phyloP scores from a whole-genome alignment of 768 basidiomycete species.

The Nevesoporus exiguus region DNA sequence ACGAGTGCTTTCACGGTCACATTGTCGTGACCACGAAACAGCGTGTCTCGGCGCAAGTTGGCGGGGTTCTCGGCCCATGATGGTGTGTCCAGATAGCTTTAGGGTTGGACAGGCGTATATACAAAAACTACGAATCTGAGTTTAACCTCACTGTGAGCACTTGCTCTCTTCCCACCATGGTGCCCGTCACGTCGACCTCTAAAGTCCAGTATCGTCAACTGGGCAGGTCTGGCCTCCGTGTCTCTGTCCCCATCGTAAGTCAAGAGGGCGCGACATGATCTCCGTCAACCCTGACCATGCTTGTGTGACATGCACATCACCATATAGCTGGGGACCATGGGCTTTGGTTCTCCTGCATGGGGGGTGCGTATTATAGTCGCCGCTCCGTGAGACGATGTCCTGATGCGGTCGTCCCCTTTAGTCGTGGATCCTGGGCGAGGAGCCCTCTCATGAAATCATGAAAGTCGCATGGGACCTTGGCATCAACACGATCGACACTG shows the following conservation, averaged over 20 bases:
- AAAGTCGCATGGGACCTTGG: constrained; percentile 41
- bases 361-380: constrained; percentile 11
- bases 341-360: constrained; percentile 29
- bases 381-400: neutral
- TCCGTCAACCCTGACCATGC: neutral
- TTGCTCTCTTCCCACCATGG: neutral
- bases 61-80: too few species aligned
- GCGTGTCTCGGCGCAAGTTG: too few species aligned
- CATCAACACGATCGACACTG: constrained; percentile 39
- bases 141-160: neutral
- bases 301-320: neutral
- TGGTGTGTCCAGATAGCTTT: too few species aligned
- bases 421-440: constrained; percentile 29
- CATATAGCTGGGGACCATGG: constrained; percentile 27
- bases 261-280: too few species aligned
- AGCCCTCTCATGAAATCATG: constrained; percentile 31
- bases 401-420: neutral
- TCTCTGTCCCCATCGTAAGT: constrained; percentile 35
- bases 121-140: neutral
- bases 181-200: constrained; percentile 8
- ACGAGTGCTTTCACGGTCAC: too few species aligned
- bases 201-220: constrained; percentile 31
- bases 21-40: too few species aligned
- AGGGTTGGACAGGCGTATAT: too few species aligned
- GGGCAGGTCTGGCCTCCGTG: constrained; percentile 31